A percentile compares a stretch with the other conserved stretches of the same genome.
phyloP scores from a whole-genome alignment of 164 flowering plant genomes.

The Malania oleifera region DNA sequence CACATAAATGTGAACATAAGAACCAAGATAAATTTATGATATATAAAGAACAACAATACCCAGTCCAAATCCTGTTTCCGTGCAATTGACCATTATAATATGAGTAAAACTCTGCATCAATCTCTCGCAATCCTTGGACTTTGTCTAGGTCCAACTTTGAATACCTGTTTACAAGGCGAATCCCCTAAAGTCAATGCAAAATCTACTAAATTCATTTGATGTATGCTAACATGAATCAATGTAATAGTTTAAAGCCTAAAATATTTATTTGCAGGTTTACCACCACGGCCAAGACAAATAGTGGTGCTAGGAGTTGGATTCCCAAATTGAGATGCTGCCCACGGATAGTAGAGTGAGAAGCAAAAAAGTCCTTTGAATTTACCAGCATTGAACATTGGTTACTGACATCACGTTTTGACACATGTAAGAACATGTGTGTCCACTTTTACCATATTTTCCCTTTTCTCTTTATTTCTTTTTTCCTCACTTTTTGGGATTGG shows the following conservation, averaged over 20 bases:
- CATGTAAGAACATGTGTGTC: neutral
- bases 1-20: no score
- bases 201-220: neutral
- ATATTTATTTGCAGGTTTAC: neutral
- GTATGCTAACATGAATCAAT: neutral
- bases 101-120: conserved; percentile 58
- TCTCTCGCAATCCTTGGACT: conserved; percentile 54
- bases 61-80: conserved; percentile 72
- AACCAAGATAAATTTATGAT: neutral
- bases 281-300: neutral
- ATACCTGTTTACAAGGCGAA: conserved; percentile 37
- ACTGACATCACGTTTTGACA: neutral
- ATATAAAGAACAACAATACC: conserved; percentile 31
- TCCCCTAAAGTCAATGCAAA: neutral
- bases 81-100: conserved; percentile 72
- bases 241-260: neutral
- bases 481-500: no score
- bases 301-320: neutral
- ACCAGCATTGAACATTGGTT: neutral
- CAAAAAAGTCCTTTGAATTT: neutral
- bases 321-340: neutral
- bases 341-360: neutral
- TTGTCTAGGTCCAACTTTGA: conserved; percentile 38
- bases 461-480: no score
- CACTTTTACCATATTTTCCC: no score